Conservation (phyloP, 1,284 basidiomycete genomes). For the Rhodofomes roseus region DNA sequence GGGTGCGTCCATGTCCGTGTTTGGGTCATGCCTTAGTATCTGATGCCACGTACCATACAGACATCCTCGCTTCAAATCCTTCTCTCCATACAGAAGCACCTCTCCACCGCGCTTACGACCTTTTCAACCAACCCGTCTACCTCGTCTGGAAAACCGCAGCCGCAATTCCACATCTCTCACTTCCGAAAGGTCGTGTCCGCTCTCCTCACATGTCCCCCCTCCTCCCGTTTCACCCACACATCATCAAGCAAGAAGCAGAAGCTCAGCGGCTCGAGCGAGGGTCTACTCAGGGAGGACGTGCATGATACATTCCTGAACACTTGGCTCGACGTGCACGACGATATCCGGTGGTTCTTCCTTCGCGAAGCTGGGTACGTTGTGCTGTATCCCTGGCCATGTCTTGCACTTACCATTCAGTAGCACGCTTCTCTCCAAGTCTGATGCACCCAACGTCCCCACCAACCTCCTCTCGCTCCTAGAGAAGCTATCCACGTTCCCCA, state of each 20-base stretch:
- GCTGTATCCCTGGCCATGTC: neutral
- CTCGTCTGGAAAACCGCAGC: conserved; percentile 26
- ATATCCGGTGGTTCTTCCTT: conserved; percentile 92
- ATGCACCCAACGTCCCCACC: conserved; percentile 41
- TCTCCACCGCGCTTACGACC: conserved; percentile 62
- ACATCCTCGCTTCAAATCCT: conserved; percentile 73
- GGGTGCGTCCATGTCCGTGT: conserved; percentile 38
- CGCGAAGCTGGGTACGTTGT: conserved; percentile 71
- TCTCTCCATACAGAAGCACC: conserved; percentile 77
- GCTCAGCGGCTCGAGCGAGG: conserved; percentile 19
- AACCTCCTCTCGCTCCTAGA: conserved; percentile 81
- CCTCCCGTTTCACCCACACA: conserved; percentile 31
- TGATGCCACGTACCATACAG: conserved; percentile 25
- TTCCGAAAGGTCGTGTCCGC: conserved; percentile 64
- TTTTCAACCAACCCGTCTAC: conserved; percentile 8
- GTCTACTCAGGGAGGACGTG: conserved; percentile 54
- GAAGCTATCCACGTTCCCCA: conserved; percentile 80
- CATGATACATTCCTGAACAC: conserved; percentile 60
- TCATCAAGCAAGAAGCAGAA: conserved; percentile 18
- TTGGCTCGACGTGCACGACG: conserved; percentile 82
- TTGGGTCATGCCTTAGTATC: neutral
- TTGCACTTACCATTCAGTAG: neutral
- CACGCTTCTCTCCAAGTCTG: conserved; percentile 15
- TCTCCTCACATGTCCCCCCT: conserved; percentile 60
- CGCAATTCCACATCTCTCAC: conserved; percentile 68